phyloP scores from a whole-genome alignment of 179 eudicot species.

The Dionaea muscipula region DNA sequence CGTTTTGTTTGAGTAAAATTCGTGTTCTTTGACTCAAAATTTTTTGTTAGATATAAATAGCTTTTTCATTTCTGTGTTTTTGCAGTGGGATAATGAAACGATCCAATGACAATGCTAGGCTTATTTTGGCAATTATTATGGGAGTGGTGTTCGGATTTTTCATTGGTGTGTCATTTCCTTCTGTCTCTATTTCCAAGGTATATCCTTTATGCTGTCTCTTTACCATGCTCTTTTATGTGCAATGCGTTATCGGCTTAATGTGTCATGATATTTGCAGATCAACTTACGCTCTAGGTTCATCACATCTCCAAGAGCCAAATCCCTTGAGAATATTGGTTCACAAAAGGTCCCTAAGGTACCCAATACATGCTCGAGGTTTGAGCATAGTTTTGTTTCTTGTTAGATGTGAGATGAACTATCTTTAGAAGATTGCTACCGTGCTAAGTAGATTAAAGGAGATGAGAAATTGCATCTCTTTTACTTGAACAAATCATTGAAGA shows the following conservation, averaged over 20 bases:
- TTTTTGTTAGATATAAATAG: background rate
- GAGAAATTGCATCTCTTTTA: no score
- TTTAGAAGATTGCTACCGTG: no score
- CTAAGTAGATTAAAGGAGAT: no score
- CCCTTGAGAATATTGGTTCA: conserved; percentile 24
- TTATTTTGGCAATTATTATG: conserved; percentile 51
- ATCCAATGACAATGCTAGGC: conserved; percentile 54
- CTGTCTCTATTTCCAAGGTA: conserved; percentile 64
- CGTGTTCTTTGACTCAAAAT: background rate
- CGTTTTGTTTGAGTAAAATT: background rate
- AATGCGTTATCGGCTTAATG: conserved; percentile 3
- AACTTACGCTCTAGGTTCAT: conserved; percentile 48
- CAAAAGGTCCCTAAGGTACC: conserved; percentile 24
- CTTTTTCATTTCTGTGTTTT: conserved; percentile 6
- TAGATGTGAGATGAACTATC: no score
- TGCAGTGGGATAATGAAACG: conserved; percentile 55
- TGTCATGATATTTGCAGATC: conserved; percentile 38
- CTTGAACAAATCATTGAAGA: no score
- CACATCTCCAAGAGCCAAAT: conserved; percentile 23
- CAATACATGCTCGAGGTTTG: background rate
- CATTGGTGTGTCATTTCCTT: conserved; percentile 74
- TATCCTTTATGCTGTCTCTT: background rate
- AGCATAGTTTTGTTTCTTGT: background rate
- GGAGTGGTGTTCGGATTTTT: conserved; percentile 86
- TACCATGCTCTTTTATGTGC: background rate